Evolutionary conservation across 2,329 filamentous ascomycete genomes (phyloP).

Genomic region (Scytalidium lignicola): DNA sequence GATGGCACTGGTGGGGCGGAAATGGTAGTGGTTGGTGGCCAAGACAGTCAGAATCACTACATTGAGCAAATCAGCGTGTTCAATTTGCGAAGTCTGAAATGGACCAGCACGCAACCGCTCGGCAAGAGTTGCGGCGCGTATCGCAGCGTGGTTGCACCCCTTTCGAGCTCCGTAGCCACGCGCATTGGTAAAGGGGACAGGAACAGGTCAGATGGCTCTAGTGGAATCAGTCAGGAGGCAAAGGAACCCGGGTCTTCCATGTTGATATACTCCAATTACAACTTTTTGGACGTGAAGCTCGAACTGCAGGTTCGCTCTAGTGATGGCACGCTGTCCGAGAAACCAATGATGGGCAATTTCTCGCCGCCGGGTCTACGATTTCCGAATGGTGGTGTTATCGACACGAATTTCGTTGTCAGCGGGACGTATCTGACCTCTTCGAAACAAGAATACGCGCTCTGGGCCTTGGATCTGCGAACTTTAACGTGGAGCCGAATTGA

Average conservation of each 20-base stretch:
- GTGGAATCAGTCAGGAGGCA: conserved; percentile 42
- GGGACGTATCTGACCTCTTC: conserved; percentile 96
- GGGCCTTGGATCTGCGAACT: conserved; percentile 85
- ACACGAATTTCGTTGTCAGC: conserved; percentile 94
- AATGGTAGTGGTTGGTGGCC: conserved; percentile 94
- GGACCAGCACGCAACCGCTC: conserved; percentile 83
- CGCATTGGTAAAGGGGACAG: conserved; percentile 58
- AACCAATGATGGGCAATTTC: conserved; percentile 79
- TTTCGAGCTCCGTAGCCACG: conserved; percentile 60
- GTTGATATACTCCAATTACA: conserved; percentile 99
- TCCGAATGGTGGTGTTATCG: conserved; percentile 91
- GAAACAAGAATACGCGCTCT: conserved; percentile 95
- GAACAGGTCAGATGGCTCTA: conserved; percentile 32
- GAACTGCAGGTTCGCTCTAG: conserved; percentile 84
- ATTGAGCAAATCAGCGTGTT: conserved; percentile 99
- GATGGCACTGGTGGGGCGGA: conserved; percentile 90
- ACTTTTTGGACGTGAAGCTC: conserved; percentile 94
- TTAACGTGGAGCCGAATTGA: conserved; percentile 95
- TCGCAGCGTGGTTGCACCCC: conserved; percentile 85
- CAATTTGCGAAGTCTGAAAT: conserved; percentile 89
- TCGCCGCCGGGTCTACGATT: conserved; percentile 92
- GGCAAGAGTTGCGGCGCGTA: conserved; percentile 95
- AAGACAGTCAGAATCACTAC: conserved; percentile 97
- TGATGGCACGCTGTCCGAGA: conserved; percentile 80
- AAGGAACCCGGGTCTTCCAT: conserved; percentile 64